Evolutionary conservation across 805 yeast species (phyloP), one percentile per base, ranked within the genome.

Genomic region (Kuraishia hungarica): DNA sequence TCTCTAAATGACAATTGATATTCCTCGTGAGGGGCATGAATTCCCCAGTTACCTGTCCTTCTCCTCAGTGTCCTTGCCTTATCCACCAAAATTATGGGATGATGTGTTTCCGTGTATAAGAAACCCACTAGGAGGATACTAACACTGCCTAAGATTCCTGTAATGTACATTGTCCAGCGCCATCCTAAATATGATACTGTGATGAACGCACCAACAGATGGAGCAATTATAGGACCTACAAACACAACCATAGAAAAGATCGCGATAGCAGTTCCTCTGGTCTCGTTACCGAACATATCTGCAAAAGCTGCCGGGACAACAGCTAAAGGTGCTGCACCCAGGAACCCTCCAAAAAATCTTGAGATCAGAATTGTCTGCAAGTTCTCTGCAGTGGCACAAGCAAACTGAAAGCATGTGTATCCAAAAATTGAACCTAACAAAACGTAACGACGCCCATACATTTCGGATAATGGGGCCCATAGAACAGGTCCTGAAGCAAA

Each of bases 401-500:
- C 96, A 64, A 86, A 87, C 51, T 77, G 76, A 69, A 89, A 88
- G 51, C 79, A 62, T 21, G 78, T 72, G 64, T 80, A 79, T 1
- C 86, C 80, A 48, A 88, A 72, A 2, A 78, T 68, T 4, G 91
- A 80, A 2, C 82, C 58, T 1, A 86, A 59, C 54, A 87, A 62
- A 17, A 88, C 83, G 19, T 78, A 68, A 66, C 80, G 80, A 68
- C 96, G 80, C 54, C 96, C 94, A 60, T 77, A 84, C 43, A 86
- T 63, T 67, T 87, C 96, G n/a, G 93, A 85, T 43, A 87, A 67
- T 3, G 96, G 97, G 24, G 94, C 97, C 90, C 94, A 92, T 43
- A 89, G 64, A 53, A 92, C 75, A 2, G 98, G 98, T 20, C 97
- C 97, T 0, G 89, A 79, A 1, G 97, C 97, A 70, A 91, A 93